A percentile compares a stretch with the other conserved stretches of the same genome.
phyloP scores from a whole-genome alignment of 1,284 basidiomycete species.

The Boletus sp. region DNA sequence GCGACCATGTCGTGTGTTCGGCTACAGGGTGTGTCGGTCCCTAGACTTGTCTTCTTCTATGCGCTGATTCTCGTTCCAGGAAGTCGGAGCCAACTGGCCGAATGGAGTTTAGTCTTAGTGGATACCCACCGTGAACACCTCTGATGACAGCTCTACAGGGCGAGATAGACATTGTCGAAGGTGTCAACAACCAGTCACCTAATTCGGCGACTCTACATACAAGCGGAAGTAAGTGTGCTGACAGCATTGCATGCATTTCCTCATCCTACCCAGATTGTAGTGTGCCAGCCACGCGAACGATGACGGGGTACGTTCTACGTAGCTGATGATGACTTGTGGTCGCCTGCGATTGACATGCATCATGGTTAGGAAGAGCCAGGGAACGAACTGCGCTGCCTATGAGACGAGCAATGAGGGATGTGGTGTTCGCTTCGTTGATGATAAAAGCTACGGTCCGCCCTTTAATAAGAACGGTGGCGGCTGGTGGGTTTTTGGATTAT shows the following conservation, averaged over 20 bases:
- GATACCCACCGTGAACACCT: neutral
- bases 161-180: slow-evolving; percentile 69
- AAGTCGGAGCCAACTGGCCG: slow-evolving; percentile 12
- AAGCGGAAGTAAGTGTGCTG: slow-evolving; percentile 19
- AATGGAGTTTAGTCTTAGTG: neutral
- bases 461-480: slow-evolving; percentile 64
- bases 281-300: slow-evolving; percentile 48
- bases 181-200: slow-evolving; percentile 54
- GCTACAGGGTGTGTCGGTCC: slow-evolving; percentile 5
- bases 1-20: neutral
- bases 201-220: slow-evolving; percentile 67
- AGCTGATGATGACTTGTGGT: neutral
- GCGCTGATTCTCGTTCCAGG: slow-evolving; percentile 3
- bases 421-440: slow-evolving; percentile 47
- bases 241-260: neutral
- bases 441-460: slow-evolving; percentile 52
- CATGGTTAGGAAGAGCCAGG: slow-evolving; percentile 33
- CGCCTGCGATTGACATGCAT: neutral
- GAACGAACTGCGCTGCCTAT: slow-evolving; percentile 54
- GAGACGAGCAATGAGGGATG: slow-evolving; percentile 61
- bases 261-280: slow-evolving; percentile 45
- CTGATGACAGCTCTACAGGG: slow-evolving; percentile 24
- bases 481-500: slow-evolving; percentile 3
- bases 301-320: slow-evolving; percentile 45
- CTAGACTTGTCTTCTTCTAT: neutral